Percentiles rank a stretch among this genome's conserved stretches.
These are phyloP conservation scores for Verticillium nonalfalfae DNA, from an alignment of 2,329 filamentous ascomycete species.

Conservation along the genomic window DNA sequence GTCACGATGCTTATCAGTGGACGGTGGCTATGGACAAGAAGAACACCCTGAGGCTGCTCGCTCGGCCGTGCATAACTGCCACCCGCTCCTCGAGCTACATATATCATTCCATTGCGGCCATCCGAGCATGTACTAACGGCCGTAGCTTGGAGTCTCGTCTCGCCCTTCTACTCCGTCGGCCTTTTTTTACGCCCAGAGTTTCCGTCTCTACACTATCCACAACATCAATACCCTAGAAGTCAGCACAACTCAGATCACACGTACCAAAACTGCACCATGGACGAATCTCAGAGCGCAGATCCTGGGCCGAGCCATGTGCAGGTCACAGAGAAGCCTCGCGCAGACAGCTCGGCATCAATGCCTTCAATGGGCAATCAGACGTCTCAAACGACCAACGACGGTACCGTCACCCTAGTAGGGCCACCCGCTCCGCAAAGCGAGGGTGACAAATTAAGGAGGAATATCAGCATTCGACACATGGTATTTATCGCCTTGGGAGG, in stretches of 20 bases:
- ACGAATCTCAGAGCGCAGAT: background rate
- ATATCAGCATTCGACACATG: slow-evolving; percentile 27
- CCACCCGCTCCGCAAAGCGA: background rate
- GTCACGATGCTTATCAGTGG: background rate
- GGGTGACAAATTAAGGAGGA: slow-evolving; percentile 12
- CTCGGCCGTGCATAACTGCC: background rate
- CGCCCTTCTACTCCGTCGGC: no score
- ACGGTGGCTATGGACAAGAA: background rate
- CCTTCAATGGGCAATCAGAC: background rate
- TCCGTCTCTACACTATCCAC: background rate
- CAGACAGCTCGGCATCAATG: background rate
- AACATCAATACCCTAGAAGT: background rate
- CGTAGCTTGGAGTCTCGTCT: background rate
- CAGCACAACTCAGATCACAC: background rate
- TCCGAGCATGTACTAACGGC: background rate
- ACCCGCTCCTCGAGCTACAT: background rate
- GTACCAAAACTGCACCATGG: background rate
- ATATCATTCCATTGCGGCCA: background rate
- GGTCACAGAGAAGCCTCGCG: background rate
- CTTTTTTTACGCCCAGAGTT: background rate
- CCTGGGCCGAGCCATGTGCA: background rate
- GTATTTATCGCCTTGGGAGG: slow-evolving; percentile 25
- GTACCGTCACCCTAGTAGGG: background rate
- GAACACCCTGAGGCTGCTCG: background rate
- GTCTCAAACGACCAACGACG: background rate